Percentiles rank a stretch among this genome's conserved stretches.
phyloP scores from a whole-genome alignment of 257 asterid genomes.

The Solanum clarkiae region DNA sequence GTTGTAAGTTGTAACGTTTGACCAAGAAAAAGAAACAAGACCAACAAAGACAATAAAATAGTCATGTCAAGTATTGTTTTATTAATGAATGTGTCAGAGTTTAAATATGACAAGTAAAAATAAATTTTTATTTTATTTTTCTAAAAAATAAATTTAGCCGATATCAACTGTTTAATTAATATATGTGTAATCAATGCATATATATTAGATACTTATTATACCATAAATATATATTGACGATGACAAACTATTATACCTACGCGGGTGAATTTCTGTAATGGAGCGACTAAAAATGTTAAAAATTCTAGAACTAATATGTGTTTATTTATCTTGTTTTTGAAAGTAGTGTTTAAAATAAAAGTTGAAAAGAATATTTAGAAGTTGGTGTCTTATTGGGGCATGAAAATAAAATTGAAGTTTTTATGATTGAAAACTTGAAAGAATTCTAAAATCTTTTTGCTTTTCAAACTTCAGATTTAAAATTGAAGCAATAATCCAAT shows the following conservation, averaged over 20 bases:
- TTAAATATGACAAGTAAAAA: no score
- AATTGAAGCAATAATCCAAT: background rate
- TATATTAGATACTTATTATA: background rate
- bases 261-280: background rate
- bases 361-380: background rate
- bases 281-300: background rate
- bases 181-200: background rate
- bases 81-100: no score
- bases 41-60: background rate
- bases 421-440: no score
- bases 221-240: background rate
- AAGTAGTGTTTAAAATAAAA: background rate
- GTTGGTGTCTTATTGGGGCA: background rate
- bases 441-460: no score
- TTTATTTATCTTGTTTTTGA: background rate
- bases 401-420: background rate
- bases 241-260: background rate
- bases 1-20: background rate
- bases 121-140: no score
- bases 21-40: background rate
- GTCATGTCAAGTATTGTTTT: no score
- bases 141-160: no score
- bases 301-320: background rate
- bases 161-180: background rate
- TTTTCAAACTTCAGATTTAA: no score